Percentiles rank a stretch among this genome's conserved stretches.
These are phyloP conservation scores for Candida buenavistaensis DNA, from an alignment of 1,139 yeast species.

Conservation along the genomic window DNA sequence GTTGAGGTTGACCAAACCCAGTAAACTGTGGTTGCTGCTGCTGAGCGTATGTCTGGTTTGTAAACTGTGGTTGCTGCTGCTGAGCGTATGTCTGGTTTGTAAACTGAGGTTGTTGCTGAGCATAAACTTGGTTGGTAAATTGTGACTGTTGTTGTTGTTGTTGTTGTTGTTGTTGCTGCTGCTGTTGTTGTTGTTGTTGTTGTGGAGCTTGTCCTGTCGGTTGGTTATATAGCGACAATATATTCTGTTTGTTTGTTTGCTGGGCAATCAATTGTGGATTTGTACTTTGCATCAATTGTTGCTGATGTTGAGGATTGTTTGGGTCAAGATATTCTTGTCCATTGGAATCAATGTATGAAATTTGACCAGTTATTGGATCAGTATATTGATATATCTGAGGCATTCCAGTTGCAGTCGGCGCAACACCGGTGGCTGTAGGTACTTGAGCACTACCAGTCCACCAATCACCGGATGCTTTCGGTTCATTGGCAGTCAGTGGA, in stretches of 20 bases:
- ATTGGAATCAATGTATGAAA: constrained; percentile 58
- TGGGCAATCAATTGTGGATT: constrained; percentile 45
- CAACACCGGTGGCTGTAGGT: not conserved
- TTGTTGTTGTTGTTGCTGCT: constrained; percentile 19
- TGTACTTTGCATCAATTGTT: constrained; percentile 43
- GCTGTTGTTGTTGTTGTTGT: constrained; percentile 19
- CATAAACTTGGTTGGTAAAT: constrained; percentile 10
- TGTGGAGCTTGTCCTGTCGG: constrained; percentile 29
- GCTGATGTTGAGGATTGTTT: constrained; percentile 53
- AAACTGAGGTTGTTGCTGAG: constrained; percentile 19
- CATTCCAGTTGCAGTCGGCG: constrained; percentile 16
- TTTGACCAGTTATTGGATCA: constrained; percentile 60
- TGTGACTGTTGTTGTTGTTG: constrained; percentile 24
- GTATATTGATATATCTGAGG: constrained; percentile 59
- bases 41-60: constrained; percentile 15
- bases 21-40: constrained; percentile 9
- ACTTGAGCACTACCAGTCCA: constrained; percentile 19
- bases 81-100: constrained; percentile 16
- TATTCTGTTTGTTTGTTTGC: constrained; percentile 44
- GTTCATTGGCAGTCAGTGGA: constrained; percentile 13
- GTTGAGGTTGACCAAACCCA: too few relatives aligned
- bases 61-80: constrained; percentile 18
- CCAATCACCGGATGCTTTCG: constrained; percentile 26
- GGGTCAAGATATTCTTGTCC: constrained; percentile 64
- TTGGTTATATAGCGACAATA: constrained; percentile 41